Base-by-base conservation (phyloP, 495 filamentous ascomycete genomes). In the Aspergillus mulundensis region DNA sequence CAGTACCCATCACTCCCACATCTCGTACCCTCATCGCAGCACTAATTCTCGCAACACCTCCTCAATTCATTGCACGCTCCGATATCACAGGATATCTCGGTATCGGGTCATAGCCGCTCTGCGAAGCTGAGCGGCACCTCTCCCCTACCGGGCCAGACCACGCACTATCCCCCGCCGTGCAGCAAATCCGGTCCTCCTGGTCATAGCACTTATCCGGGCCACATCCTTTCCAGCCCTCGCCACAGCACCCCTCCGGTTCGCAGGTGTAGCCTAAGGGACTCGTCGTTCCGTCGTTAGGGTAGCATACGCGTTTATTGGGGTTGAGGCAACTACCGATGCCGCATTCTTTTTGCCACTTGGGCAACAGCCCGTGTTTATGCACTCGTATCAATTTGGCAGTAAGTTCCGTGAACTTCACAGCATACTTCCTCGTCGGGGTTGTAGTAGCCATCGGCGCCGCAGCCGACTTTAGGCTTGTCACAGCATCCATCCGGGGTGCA, bases 401-500 rank as follows among this genome's bases (percentile, higher is more conserved):
- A 12, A 1, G 3, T 21, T 12, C 47, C 30, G 25, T 19, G 39
- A 7, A 18, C 19, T 1, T 18, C 5, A 21, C 47, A 50, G 47
- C 47, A 50, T 7, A 34, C 30, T 21, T 36, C 30, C 6, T 24
- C n/a, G 3, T 34, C 32, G 8, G 28, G 47, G 11, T 38, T 20
- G 25, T 50, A 50, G 47, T 30, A 50, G 47, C 25, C 32, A 16
- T 50, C 30, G 25, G 47, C 8, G 19, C 47, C 47, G 47, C 47
- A 50, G n/a, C 30, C 15, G 47, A 50, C 0, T 19, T 6, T 10
- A 8, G 47, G 47, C 12, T 32, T 20, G 5, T 50, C 25, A 30
- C 47, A 50, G 2, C 47, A 50, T 5, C 21, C n/a, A 11, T 21
- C 25, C 2, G 25, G 7, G 15, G 30, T 21, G 30, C 47, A 50